Evolutionary conservation across 2,329 filamentous ascomycete species (phyloP).

Genomic region (Cladosporium sp.): DNA sequence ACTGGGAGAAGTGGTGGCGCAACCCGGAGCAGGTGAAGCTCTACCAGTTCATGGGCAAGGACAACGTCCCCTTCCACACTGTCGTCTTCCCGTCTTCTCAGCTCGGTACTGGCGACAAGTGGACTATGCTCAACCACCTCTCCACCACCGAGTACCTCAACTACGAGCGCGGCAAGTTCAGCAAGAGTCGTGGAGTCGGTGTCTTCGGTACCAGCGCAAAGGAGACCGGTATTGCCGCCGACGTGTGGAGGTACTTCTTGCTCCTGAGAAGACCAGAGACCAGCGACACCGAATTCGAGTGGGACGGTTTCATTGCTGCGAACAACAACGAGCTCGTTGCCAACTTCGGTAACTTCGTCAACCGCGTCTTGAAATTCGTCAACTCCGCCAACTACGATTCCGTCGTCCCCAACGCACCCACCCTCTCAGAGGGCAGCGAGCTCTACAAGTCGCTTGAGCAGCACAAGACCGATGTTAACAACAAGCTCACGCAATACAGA

Average conservation of each 20-base stretch:
- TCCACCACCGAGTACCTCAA: slow-evolving; percentile 89
- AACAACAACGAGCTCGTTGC: slow-evolving; percentile 90
- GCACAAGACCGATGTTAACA: slow-evolving; percentile 64
- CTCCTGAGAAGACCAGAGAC: slow-evolving; percentile 82
- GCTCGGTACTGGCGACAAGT: slow-evolving; percentile 78
- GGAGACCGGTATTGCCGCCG: slow-evolving; percentile 78
- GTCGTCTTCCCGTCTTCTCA: slow-evolving; percentile 90
- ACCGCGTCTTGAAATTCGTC: slow-evolving; percentile 65
- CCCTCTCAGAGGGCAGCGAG: slow-evolving; percentile 23
- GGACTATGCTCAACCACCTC: slow-evolving; percentile 86
- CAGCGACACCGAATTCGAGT: slow-evolving; percentile 86
- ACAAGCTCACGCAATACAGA: slow-evolving; percentile 65
- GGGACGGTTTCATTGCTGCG: slow-evolving; percentile 75
- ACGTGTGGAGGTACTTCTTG: slow-evolving; percentile 94
- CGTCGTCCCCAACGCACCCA: slow-evolving; percentile 55
- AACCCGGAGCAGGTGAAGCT: slow-evolving; percentile 83
- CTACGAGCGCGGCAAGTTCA: slow-evolving; percentile 89
- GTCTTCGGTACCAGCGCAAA: slow-evolving; percentile 90
- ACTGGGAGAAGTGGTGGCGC: slow-evolving; percentile 95
- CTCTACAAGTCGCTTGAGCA: slow-evolving; percentile 34
- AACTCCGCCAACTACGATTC: slow-evolving; percentile 71
- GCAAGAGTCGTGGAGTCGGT: slow-evolving; percentile 83
- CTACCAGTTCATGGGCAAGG: slow-evolving; percentile 96
- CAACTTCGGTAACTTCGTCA: slow-evolving; percentile 64
- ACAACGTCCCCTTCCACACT: slow-evolving; percentile 83